Evolutionary conservation across 768 basidiomycete genomes (phyloP), one percentile per base, ranked within the genome.

Genomic region (Boletus edulis): DNA sequence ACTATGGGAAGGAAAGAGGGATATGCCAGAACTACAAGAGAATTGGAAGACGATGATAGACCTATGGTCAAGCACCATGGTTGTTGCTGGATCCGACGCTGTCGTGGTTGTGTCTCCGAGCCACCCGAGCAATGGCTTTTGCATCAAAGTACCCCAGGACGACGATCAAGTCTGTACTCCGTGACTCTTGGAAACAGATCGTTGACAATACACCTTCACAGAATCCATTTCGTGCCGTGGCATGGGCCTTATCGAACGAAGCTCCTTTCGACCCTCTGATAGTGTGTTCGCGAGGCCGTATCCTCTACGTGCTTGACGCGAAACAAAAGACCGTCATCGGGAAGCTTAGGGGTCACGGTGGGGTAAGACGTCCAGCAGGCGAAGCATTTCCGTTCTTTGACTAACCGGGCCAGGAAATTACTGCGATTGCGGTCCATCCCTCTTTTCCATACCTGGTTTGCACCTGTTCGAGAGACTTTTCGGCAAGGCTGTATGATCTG

Each of bases 391-490:
- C 42, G 5, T 39, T 49, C 34, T 15, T 58, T 64, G 62, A 59
- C 41, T 39, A 40, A 15, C 45, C 83, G 80, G 71, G 75, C 27
- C 37, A 71, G 70, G 67, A 71, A 48, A 89, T 92, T 54, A 89
- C 86, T 0, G 84, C 85, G 10, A 79, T 92, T 7, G 79, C 75
- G 0, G 82, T 86, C 8, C 85, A 90, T 66, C 86, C 85, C 6
- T 72, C 61, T 0, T 73, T 72, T 41, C 81, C 84, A 12, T 75
- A 86, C 57, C 65, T 86, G 4, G 77, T 89, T 57, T 85, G 84
- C 60, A 87, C 86, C 2, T 89, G 88, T 14, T 89, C 89, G 0
- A 74, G 84, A 41, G 89, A 92, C 66, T 81, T 81, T 61, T 81
- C 87, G 0, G 77, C 83, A 6, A 76, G 90, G 29, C 78, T 92